Conservation (phyloP, 148 eudicot genomes). For the Rhododendron ferrugineum region DNA sequence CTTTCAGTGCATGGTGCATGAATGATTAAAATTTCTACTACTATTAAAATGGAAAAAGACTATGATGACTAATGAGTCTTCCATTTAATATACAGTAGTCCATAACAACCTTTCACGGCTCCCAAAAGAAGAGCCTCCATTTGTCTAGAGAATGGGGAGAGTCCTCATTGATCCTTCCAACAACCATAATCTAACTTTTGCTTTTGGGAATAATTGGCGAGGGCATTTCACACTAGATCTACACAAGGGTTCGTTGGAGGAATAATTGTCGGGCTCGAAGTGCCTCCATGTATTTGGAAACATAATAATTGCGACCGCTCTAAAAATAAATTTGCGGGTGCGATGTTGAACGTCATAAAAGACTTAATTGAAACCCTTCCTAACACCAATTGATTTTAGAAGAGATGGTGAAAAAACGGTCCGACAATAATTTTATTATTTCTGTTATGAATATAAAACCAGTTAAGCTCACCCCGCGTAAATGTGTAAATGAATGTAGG, state of each 20-base stretch:
- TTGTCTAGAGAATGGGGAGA: not conserved
- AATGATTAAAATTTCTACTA: not conserved
- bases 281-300: fast-evolving
- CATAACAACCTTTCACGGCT: not conserved
- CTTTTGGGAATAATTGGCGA: not conserved
- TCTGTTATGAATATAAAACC: no score
- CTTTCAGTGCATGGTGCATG: not conserved
- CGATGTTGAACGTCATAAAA: no score
- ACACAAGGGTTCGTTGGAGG: not conserved
- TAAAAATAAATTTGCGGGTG: no score
- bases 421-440: no score
- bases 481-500: no score
- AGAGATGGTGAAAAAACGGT: no score
- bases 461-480: no score
- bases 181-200: no score
- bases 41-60: not conserved
- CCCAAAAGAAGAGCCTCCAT: not conserved
- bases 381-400: no score
- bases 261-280: no score
- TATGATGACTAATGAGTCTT: not conserved
- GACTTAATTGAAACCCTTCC: no score
- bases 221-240: not conserved
- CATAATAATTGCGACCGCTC: no score
- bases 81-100: not conserved
- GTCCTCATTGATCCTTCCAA: not conserved